Conservation (phyloP, 2,329 filamentous ascomycete genomes). For the Phialophora chinensis region DNA sequence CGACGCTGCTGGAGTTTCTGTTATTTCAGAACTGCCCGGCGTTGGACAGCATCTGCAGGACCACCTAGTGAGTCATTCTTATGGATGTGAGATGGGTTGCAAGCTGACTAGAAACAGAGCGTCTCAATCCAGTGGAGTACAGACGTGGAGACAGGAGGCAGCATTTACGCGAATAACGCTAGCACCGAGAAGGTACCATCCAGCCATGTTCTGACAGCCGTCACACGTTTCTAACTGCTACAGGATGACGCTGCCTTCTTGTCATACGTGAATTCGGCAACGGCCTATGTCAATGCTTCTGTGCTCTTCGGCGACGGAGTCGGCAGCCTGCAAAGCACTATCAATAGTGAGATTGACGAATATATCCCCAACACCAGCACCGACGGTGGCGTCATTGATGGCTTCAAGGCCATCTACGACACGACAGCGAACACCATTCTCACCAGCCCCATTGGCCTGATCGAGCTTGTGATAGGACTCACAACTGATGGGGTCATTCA, state of each 20-base stretch:
- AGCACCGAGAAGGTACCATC: slow-evolving; percentile 40
- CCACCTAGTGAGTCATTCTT: slow-evolving; percentile 57
- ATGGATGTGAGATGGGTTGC: background rate
- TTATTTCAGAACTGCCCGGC: slow-evolving; percentile 63
- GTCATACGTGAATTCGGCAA: slow-evolving; percentile 36
- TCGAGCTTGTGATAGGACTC: slow-evolving; percentile 42
- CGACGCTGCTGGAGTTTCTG: slow-evolving; percentile 58
- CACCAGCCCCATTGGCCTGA: slow-evolving; percentile 31
- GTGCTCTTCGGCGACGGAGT: slow-evolving; percentile 35
- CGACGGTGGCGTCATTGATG: slow-evolving; percentile 30
- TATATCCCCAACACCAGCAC: slow-evolving; percentile 25
- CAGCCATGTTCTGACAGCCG: slow-evolving; percentile 32
- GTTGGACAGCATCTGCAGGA: slow-evolving; percentile 71
- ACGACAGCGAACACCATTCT: slow-evolving; percentile 34
- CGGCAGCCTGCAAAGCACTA: slow-evolving; percentile 20
- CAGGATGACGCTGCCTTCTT: slow-evolving; percentile 33
- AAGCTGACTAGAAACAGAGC: slow-evolving; percentile 39
- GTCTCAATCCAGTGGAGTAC: slow-evolving; percentile 43
- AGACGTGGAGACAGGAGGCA: slow-evolving; percentile 42
- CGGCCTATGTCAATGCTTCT: slow-evolving; percentile 36
- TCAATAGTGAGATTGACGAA: slow-evolving; percentile 21
- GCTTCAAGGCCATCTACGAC: slow-evolving; percentile 38
- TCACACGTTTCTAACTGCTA: slow-evolving; percentile 20
- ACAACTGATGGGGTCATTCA: slow-evolving; percentile 32
- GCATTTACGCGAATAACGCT: slow-evolving; percentile 41